phyloP scores from a whole-genome alignment of 192 early-diverging fungal species.

The Gaertneriomyces sp. region DNA sequence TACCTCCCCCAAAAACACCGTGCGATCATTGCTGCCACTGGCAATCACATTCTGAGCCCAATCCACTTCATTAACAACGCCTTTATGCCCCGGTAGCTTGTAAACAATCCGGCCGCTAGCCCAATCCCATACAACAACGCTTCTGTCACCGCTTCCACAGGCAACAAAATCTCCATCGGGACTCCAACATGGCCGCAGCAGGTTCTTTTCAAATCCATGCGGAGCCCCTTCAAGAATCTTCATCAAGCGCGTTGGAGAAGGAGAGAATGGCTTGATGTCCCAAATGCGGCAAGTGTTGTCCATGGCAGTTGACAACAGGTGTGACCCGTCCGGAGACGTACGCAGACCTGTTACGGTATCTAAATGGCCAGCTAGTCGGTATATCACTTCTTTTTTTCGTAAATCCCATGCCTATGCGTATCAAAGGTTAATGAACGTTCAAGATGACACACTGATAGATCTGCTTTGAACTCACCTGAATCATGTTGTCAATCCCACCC shows the following conservation, averaged over 20 bases:
- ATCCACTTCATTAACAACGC: slow-evolving; percentile 88
- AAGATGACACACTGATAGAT: not conserved
- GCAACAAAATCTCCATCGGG: slow-evolving; percentile 81
- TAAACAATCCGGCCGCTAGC: slow-evolving; percentile 76
- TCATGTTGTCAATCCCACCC: slow-evolving; percentile 87
- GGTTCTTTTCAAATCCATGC: slow-evolving; percentile 92
- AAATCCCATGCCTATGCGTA: slow-evolving; percentile 76
- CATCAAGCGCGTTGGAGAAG: slow-evolving; percentile 63
- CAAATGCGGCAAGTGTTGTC: slow-evolving; percentile 92
- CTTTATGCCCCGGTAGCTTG: slow-evolving; percentile 94
- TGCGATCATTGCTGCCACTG: slow-evolving; percentile 81
- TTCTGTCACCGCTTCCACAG: slow-evolving; percentile 77
- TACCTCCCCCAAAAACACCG: slow-evolving; percentile 61
- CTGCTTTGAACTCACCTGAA: slow-evolving; percentile 49
- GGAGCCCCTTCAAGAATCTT: slow-evolving; percentile 85
- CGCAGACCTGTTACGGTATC: slow-evolving; percentile 87
- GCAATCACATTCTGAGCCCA: slow-evolving; percentile 80
- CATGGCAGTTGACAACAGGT: slow-evolving; percentile 82
- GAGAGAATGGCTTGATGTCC: slow-evolving; percentile 88
- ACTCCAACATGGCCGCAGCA: slow-evolving; percentile 87
- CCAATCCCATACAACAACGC: slow-evolving; percentile 87
- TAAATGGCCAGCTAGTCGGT: slow-evolving; percentile 74
- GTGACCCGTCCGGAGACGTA: slow-evolving; percentile 78
- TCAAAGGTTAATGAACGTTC: slow-evolving; percentile 1
- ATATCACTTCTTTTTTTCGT: slow-evolving; percentile 62